Base-by-base conservation (phyloP, 1,284 basidiomycete genomes). In the Xerocomus subilludens region DNA sequence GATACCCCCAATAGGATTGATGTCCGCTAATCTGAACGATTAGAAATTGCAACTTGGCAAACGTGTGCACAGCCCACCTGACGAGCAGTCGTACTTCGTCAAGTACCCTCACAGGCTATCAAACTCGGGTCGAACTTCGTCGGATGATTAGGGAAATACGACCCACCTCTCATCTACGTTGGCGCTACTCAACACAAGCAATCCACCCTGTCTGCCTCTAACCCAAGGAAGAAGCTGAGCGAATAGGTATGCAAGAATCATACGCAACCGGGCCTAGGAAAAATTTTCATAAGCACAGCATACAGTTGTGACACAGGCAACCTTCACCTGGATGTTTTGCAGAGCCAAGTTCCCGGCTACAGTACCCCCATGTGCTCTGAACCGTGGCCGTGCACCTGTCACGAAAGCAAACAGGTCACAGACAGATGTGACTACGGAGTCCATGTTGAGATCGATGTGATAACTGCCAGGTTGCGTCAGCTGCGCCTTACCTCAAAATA, bases 1-100 rank as follows among this genome's bases (percentile, higher is more conserved):
- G 83, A 99, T 98, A 3, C 94, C 96, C 16, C 98, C 98, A 79
- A 99, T 99, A 8, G 98, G 98, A 84, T 99, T 99, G 82, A 99
- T 91, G 83, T 99, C 98, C 69, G 98, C 96, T 96, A 5, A 67
- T 66, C 27, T 74, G 49, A 45, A 56, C 78, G 68, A 9, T 73
- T 5, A 72, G 56, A 49, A 16, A 20, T 18, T 23, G 47, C 13
- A 20, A 36, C 36, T 5, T 25, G 20, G 36, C 20, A 49, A 5
- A 49, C 30, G 8, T 20, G 56, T 58, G 23, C 25, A 35, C 8
- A 21, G 71, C 87, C 65, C 77, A 93, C 93, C 93, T 27, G 94
- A 95, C 10, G 94, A 95, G 78, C 91, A 97, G 85, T 99, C 98
- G 83, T 99, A 99, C 86, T 99, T 99, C 2, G 98, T 99, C 76